These are phyloP conservation scores for Globisporangium polare DNA, from an alignment of 352 stramenopile genomes.

Conservation along the genomic window DNA sequence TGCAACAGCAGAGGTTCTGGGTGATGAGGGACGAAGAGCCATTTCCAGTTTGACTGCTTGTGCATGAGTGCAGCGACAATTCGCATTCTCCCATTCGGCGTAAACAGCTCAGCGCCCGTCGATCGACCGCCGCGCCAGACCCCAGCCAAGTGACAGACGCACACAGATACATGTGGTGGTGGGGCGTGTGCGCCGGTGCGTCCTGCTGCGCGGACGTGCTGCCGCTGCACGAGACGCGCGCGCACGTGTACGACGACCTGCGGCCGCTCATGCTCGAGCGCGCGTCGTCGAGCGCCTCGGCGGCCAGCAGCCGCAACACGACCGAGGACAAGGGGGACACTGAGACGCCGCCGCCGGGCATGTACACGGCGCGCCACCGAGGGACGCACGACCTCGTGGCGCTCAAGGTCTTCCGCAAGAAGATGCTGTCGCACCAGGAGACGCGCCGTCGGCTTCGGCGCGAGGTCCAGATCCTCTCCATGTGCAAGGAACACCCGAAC, in stretches of 20 bases:
- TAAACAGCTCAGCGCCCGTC: neutral
- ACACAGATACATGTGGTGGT: slow-evolving; percentile 55
- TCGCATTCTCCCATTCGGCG: neutral
- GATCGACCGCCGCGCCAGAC: neutral
- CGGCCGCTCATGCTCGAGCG: slow-evolving; percentile 30
- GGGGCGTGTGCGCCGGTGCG: slow-evolving; percentile 45
- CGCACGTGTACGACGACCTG: slow-evolving; percentile 49
- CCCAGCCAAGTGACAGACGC: neutral
- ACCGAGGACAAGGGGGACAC: neutral
- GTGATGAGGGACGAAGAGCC: neutral
- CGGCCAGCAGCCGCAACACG: neutral
- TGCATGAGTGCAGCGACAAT: neutral
- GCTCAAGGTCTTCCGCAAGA: slow-evolving; percentile 65
- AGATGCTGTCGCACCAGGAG: slow-evolving; percentile 33
- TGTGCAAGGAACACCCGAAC: slow-evolving; percentile 47
- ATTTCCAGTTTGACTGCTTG: neutral
- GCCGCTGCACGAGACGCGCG: slow-evolving; percentile 19
- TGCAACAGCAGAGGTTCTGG: neutral
- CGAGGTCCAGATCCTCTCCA: slow-evolving; percentile 55
- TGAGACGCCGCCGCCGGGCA: slow-evolving; percentile 25
- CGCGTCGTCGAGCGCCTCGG: slow-evolving; percentile 7
- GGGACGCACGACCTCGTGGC: slow-evolving; percentile 63
- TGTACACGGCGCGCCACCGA: slow-evolving; percentile 59
- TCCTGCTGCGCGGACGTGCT: slow-evolving; percentile 45
- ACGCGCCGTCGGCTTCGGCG: slow-evolving; percentile 61